Base-by-base conservation (phyloP, 192 early-diverging fungal species). In the Podila minutissima region DNA sequence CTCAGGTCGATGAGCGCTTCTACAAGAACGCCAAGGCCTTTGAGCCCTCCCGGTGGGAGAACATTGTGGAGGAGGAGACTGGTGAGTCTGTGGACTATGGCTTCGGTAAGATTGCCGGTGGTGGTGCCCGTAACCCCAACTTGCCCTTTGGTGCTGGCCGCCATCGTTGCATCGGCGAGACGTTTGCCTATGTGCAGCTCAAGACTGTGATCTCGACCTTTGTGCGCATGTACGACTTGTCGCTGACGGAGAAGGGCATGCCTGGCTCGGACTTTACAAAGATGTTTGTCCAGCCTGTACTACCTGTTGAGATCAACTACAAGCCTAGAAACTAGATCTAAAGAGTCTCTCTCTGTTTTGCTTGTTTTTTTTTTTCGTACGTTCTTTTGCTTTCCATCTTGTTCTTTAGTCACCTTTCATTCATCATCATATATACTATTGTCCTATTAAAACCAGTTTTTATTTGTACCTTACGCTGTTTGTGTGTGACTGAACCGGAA, bases 111-210 rank as follows among this genome's bases (percentile, higher is more conserved):
- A 86, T 92, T 53, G 86, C 86, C 48, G 76, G 85, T 31, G 74
- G 83, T 60, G 75, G 75, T 17, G 96, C 97, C 24, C 88, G 89
- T 70, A 92, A 89, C 66, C 92, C 94, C 24, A 97, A 92, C 81
- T 88, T 99, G 74, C 98, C 98, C 37, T 99, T 99, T 87, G 98
- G 98, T 75, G 98, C 97, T 32, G 88, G 95, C 51, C 94, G 98
- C 67, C 98, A 99, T 89, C 90, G 98, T 66, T 99, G 98, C 87
- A 99, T 99, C 85, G 98, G 98, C 66, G 98, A 99, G 83, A 86
- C 90, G 59, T 99, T 99, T 86, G 96, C 95, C 6, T 98, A 95
- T 74, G 67, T 98, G 38, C 98, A 99, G 86, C 92, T 98, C 87
- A 97, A 97, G 91, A 93, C 96, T 31, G 91, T 99, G 37, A 84